These are phyloP conservation scores for Aspergillus unguis DNA, from an alignment of 2,329 filamentous ascomycete species.

Conservation along the genomic window DNA sequence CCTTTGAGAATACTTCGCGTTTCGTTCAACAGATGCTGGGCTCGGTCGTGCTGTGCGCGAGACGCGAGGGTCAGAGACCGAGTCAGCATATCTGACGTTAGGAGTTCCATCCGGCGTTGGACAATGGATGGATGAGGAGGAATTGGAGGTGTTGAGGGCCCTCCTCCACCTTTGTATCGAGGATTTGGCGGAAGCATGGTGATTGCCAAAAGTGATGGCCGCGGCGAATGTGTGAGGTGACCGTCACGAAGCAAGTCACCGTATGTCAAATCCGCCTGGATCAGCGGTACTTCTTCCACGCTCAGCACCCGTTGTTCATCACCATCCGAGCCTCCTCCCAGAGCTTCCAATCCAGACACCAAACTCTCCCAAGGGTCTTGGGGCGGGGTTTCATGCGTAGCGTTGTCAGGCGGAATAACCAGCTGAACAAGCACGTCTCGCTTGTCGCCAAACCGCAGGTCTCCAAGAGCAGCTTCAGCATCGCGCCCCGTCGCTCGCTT, in stretches of 20 bases:
- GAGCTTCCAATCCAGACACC: conserved; percentile 87
- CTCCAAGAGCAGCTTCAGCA: conserved; percentile 86
- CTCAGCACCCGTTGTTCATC: conserved; percentile 80
- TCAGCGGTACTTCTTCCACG: conserved; percentile 89
- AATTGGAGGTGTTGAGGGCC: conserved; percentile 69
- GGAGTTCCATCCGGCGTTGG: conserved; percentile 92
- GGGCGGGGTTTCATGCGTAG: conserved; percentile 76
- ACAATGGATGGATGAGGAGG: conserved; percentile 94
- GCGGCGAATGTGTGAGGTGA: conserved; percentile 76
- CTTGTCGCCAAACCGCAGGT: conserved; percentile 94
- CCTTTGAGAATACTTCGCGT: conserved; percentile 94
- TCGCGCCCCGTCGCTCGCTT: conserved; percentile 93
- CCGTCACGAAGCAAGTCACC: conserved; percentile 91
- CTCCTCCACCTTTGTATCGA: conserved; percentile 57
- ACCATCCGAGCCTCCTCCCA: conserved; percentile 80
- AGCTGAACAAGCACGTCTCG: conserved; percentile 90
- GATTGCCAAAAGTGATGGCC: conserved; percentile 88
- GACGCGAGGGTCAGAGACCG: conserved; percentile 86
- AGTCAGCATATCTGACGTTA: conserved; percentile 97
- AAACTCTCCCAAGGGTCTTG: conserved; percentile 98
- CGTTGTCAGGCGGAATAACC: conserved; percentile 82
- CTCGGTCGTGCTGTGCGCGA: conserved; percentile 87
- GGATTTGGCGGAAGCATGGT: conserved; percentile 76
- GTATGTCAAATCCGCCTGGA: conserved; percentile 91
- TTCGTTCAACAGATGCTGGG: conserved; percentile 86